A percentile compares a stretch with the other conserved stretches of the same genome.
Evolutionary conservation across 768 basidiomycete genomes (phyloP).

Genomic region (Boletales sp.): DNA sequence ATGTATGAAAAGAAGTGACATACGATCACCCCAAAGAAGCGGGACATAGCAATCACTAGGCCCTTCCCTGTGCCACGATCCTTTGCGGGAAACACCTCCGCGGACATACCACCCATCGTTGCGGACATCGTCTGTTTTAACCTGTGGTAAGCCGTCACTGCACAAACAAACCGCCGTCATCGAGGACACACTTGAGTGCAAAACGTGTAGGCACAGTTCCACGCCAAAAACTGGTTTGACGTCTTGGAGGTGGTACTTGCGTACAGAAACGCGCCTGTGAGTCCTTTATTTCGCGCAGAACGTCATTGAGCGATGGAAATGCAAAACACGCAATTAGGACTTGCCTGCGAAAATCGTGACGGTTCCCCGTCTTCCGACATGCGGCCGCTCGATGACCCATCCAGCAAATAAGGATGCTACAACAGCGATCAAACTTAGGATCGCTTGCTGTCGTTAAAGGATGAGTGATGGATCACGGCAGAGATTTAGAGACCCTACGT

Average conservation of each 20-base stretch:
- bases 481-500: no score
- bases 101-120: no score
- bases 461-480: neutral
- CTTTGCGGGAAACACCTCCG: conserved; percentile 68
- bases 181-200: conserved; percentile 46
- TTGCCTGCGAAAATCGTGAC: conserved; percentile 59
- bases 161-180: neutral
- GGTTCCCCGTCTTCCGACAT: conserved; percentile 63
- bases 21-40: conserved; percentile 69
- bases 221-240: conserved; percentile 64
- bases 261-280: conserved; percentile 74
- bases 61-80: conserved; percentile 72
- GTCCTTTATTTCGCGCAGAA: conserved; percentile 54
- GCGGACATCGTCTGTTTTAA: conserved; percentile 63
- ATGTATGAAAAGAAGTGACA: neutral
- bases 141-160: neutral
- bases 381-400: conserved; percentile 63
- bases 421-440: conserved; percentile 63
- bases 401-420: conserved; percentile 72
- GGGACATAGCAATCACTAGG: conserved; percentile 51
- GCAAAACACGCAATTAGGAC: conserved; percentile 23
- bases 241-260: conserved; percentile 68
- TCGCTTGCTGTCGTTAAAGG: conserved; percentile 52
- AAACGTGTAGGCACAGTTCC: conserved; percentile 77
- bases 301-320: conserved; percentile 42